Percentiles rank a stretch among this genome's conserved stretches.
phyloP scores from a whole-genome alignment of 495 filamentous ascomycete genomes.

The Corynascus novoguineensis region DNA sequence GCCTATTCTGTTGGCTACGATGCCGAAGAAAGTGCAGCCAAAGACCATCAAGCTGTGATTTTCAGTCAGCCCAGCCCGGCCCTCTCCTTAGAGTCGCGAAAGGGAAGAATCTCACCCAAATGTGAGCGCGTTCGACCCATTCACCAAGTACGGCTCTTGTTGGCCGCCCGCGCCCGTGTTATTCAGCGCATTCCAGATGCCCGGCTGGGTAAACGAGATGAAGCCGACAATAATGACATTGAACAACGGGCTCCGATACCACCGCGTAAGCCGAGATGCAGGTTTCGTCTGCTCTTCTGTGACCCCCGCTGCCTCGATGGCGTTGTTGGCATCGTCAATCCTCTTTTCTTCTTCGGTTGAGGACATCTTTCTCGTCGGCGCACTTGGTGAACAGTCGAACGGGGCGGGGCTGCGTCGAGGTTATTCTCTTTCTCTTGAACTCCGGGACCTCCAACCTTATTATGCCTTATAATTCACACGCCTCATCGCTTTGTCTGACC shows the following conservation, averaged over 20 bases:
- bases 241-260: conserved; percentile 51
- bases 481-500: neutral
- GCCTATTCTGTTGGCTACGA: conserved; percentile 50
- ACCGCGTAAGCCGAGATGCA: conserved; percentile 32
- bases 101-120: conserved; percentile 30
- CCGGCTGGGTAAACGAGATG: conserved; percentile 53
- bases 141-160: conserved; percentile 51
- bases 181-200: conserved; percentile 57
- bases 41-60: conserved; percentile 50
- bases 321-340: conserved; percentile 13
- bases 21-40: conserved; percentile 47
- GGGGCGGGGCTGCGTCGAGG: neutral
- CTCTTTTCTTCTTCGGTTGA: conserved; percentile 15
- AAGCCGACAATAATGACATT: conserved; percentile 52
- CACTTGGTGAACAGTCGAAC: neutral
- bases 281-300: conserved; percentile 19
- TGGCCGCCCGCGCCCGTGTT: conserved; percentile 54
- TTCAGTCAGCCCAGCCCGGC: neutral
- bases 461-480: neutral
- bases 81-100: neutral
- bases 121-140: conserved; percentile 54
- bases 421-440: too few relatives aligned
- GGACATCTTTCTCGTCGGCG: conserved; percentile 18
- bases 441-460: neutral
- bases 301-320: neutral